Conservation (phyloP, 257 asterid genomes). For the Salvia hispanica region DNA sequence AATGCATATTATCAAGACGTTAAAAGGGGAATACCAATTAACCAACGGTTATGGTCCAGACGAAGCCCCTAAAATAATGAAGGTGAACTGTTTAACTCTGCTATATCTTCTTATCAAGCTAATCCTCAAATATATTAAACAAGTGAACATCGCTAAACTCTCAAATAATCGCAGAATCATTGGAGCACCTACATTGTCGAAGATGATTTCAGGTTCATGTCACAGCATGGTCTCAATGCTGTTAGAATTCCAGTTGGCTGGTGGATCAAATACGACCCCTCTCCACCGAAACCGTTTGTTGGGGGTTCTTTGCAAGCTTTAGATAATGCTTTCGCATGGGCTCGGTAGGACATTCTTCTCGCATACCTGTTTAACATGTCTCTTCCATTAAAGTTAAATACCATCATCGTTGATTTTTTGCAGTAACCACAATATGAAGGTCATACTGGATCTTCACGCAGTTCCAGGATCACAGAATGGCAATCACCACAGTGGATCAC, state of each 20-base stretch:
- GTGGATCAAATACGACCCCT: slow-evolving; percentile 50
- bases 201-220: slow-evolving; percentile 49
- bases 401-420: neutral
- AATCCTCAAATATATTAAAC: neutral
- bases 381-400: neutral
- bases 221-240: slow-evolving; percentile 44
- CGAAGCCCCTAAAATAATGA: slow-evolving; percentile 39
- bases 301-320: slow-evolving; percentile 51
- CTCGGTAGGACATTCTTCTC: slow-evolving; percentile 29
- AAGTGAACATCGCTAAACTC: neutral
- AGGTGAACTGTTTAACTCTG: slow-evolving; percentile 29
- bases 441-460: slow-evolving; percentile 54
- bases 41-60: slow-evolving; percentile 46
- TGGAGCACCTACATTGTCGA: slow-evolving; percentile 50
- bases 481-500: slow-evolving; percentile 54
- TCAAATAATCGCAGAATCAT: slow-evolving; percentile 37
- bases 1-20: slow-evolving; percentile 40
- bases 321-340: slow-evolving; percentile 51
- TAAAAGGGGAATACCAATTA: slow-evolving; percentile 48
- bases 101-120: neutral
- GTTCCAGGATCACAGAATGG: slow-evolving; percentile 60
- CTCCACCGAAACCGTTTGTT: slow-evolving; percentile 49
- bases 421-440: slow-evolving; percentile 48
- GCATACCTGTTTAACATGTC: no score
- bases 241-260: slow-evolving; percentile 56